A percentile compares a stretch with the other conserved stretches of the same genome.
phyloP scores from a whole-genome alignment of 176 grass and related monocot species.

The Juncus effusus region DNA sequence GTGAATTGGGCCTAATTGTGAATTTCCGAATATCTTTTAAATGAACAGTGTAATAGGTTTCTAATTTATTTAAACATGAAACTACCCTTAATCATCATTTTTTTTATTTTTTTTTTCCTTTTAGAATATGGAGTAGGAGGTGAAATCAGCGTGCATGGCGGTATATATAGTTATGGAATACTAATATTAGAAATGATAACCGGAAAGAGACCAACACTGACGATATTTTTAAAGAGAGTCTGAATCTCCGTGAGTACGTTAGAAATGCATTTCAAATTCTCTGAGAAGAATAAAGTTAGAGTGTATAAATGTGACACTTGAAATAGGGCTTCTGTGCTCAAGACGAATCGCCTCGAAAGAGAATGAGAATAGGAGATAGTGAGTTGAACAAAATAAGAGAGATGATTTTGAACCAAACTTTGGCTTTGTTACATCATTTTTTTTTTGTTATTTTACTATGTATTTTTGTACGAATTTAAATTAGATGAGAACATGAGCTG shows the following conservation, averaged over 20 bases:
- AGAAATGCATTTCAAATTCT: background rate
- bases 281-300: conserved; percentile 19
- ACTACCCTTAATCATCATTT: background rate
- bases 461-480: too few species aligned
- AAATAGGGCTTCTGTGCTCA: conserved; percentile 31
- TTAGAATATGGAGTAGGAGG: conserved; percentile 38
- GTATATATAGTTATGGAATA: conserved; percentile 44
- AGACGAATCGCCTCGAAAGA: conserved; percentile 8
- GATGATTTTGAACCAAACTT: background rate
- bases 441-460: too few species aligned
- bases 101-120: background rate
- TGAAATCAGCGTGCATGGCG: conserved; percentile 26
- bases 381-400: conserved; percentile 21
- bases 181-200: conserved; percentile 37
- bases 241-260: conserved; percentile 22
- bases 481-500: too few species aligned
- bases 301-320: conserved; percentile 18
- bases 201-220: conserved; percentile 29
- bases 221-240: background rate
- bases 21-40: background rate
- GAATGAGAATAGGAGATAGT: conserved; percentile 9
- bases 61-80: background rate
- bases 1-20: background rate
- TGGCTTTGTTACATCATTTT: too few species aligned
- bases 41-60: background rate